Base-by-base conservation (phyloP, 2,329 filamentous ascomycete species). In the Diaporthe ampelina region DNA sequence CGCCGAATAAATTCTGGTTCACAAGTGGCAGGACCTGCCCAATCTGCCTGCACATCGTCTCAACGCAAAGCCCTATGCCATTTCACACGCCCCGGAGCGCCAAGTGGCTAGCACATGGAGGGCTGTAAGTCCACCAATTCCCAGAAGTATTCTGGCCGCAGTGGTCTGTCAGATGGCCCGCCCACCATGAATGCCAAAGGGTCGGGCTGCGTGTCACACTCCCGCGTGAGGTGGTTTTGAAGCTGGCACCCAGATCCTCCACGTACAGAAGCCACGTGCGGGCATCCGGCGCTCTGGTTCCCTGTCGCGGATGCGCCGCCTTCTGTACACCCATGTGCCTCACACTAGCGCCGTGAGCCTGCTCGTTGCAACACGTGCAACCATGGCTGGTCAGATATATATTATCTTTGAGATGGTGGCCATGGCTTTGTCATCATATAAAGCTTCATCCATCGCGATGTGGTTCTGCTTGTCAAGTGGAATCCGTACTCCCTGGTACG, bases 321-420 rank as follows among this genome's bases (percentile, higher is more conserved):
- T 35, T 32, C 13, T n/a, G 17, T 9, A 19, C 59, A n/a, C 59
- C 59, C 50, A 32, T 7, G 29, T 32, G 29, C 29, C 29, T 32
- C 29, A 32, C 29, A 32, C 37, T n/a, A 13, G 26, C 17, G 43
- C 59, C 26, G 50, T 21, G 6, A 9, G 19, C 26, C 29, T 50
- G 43, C 43, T 48, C n/a, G 40, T n/a, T 50, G 43, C 59, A 65
- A 35, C 59, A 65, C 43, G 59, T 65, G 59, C 59, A 8, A 24
- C 3, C 17, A 24, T 35, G n/a, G 21, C 3, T 52, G 43, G 43
- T 35, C 43, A 5, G 1, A 37, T 21, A 32, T 32, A 32, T 32
- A 32, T 4, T 32, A 7, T 4, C 8, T 17, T 35, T 24, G 7
- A 2, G 11, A 40, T 15, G 43, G 21, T 10, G 13, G 3, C 1